Conservation (phyloP, 108 stramenopile species). For the Fragilariopsis cylindrus region DNA sequence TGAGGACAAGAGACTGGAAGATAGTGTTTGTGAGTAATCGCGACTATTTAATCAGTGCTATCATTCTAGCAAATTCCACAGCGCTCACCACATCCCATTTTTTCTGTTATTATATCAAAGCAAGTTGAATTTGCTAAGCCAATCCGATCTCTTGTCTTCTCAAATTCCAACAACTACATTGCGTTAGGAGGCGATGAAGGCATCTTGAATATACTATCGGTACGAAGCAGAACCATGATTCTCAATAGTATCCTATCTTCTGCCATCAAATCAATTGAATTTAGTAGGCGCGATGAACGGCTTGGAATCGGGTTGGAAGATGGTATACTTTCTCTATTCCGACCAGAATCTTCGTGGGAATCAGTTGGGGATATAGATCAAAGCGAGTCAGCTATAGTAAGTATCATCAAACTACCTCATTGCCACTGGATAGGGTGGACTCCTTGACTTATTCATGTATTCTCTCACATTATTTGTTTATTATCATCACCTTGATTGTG, state of each 20-base stretch:
- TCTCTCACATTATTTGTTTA: too few species aligned
- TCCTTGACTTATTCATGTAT: too few species aligned
- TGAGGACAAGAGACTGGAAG: constrained; percentile 43
- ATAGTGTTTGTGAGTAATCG: constrained; percentile 28
- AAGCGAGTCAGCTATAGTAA: constrained; percentile 31
- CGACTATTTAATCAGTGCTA: neutral
- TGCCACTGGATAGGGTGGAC: too few species aligned
- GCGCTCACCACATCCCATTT: neutral
- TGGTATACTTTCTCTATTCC: constrained; percentile 33
- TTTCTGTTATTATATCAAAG: constrained; percentile 4
- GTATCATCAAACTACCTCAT: too few species aligned
- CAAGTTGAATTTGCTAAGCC: constrained; percentile 46
- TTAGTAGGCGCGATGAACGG: constrained; percentile 41
- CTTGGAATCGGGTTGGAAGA: constrained; percentile 35
- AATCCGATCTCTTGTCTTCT: constrained; percentile 37
- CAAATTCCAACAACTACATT: constrained; percentile 41
- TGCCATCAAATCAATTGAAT: constrained; percentile 32
- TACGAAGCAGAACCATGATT: constrained; percentile 35
- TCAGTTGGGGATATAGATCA: constrained; percentile 38
- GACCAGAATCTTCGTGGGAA: constrained; percentile 30
- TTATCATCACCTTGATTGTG: too few species aligned
- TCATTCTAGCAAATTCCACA: neutral
- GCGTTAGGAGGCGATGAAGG: constrained; percentile 44
- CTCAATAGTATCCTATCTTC: constrained; percentile 33
- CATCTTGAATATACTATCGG: constrained; percentile 36